phyloP scores from a whole-genome alignment of 2,329 filamentous ascomycete species.

The Monosporascus cannonballus region DNA sequence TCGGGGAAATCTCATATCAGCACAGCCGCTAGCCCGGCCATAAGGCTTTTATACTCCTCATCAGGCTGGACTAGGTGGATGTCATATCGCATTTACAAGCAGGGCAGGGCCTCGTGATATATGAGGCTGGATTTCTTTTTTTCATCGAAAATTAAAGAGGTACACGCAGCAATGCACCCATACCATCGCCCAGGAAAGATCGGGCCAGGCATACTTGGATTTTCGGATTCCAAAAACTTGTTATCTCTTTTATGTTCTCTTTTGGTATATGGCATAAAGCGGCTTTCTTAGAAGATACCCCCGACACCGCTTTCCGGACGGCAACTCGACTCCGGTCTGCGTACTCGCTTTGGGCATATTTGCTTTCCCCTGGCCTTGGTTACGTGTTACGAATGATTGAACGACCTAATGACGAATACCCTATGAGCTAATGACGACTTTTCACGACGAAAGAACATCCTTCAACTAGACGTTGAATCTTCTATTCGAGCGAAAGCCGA shows the following conservation, averaged over 20 bases:
- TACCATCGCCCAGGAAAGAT: constrained; percentile 38
- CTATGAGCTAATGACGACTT: constrained; percentile 36
- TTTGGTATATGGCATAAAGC: constrained; percentile 32
- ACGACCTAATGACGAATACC: constrained; percentile 27
- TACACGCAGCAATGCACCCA: constrained; percentile 59
- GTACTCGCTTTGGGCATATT: constrained; percentile 33
- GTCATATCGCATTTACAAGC: constrained; percentile 48
- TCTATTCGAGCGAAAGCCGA: constrained; percentile 21
- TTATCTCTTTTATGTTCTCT: constrained; percentile 23
- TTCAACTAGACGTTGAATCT: constrained; percentile 26
- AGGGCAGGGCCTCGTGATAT: constrained; percentile 41
- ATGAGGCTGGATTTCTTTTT: constrained; percentile 35
- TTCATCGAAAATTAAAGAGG: constrained; percentile 43
- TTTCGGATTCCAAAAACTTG: constrained; percentile 32
- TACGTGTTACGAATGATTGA: constrained; percentile 39
- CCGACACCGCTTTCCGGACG: constrained; percentile 24
- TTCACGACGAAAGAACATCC: constrained; percentile 29
- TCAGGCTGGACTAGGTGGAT: constrained; percentile 49
- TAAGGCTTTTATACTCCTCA: constrained; percentile 38
- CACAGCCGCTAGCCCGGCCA: constrained; percentile 46
- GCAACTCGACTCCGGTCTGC: constrained; percentile 14
- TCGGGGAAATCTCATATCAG: constrained; percentile 22
- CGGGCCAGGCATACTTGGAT: constrained; percentile 36
- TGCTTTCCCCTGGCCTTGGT: constrained; percentile 28
- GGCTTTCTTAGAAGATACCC: constrained; percentile 36